These are phyloP conservation scores for Herpotrichia juniperi DNA, from an alignment of 2,329 filamentous ascomycete genomes.

Conservation along the genomic window DNA sequence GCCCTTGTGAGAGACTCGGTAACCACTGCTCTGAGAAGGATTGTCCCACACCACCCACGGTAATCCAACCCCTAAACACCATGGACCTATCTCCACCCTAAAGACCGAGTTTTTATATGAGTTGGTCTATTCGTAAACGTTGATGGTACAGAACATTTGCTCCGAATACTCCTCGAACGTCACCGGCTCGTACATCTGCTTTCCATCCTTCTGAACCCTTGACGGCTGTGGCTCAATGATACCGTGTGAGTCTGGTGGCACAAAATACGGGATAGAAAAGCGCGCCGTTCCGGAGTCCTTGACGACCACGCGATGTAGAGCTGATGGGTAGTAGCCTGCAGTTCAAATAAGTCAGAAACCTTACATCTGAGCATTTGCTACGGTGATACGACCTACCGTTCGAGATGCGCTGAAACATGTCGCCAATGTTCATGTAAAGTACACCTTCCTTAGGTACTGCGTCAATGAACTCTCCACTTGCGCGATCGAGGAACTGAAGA, in stretches of 20 bases:
- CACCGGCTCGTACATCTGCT: slow-evolving; percentile 15
- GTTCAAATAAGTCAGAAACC: background rate
- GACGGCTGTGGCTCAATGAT: slow-evolving; percentile 51
- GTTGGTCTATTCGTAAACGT: slow-evolving; percentile 1
- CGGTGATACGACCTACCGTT: too few relatives aligned
- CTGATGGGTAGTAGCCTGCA: slow-evolving; percentile 55
- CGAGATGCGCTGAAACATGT: slow-evolving; percentile 58
- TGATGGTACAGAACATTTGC: slow-evolving; percentile 14
- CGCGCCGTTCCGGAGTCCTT: slow-evolving; percentile 56
- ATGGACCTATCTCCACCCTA: too few relatives aligned
- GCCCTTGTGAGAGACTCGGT: too few relatives aligned
- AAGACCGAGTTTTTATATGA: too few relatives aligned
- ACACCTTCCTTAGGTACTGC: slow-evolving; percentile 40
- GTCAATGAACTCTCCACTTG: slow-evolving; percentile 47
- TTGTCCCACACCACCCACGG: too few relatives aligned
- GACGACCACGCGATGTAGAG: slow-evolving; percentile 59
- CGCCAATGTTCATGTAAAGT: slow-evolving; percentile 57
- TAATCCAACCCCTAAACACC: too few relatives aligned
- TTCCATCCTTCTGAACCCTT: slow-evolving; percentile 8
- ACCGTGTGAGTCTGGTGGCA: slow-evolving; percentile 56
- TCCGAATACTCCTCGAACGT: slow-evolving; percentile 14
- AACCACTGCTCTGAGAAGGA: too few relatives aligned
- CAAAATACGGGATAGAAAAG: slow-evolving; percentile 67
- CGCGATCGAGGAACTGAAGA: slow-evolving; percentile 56
- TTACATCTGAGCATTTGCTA: too few relatives aligned